phyloP scores from a whole-genome alignment of 768 basidiomycete genomes.

The Leccinellum albellum region DNA sequence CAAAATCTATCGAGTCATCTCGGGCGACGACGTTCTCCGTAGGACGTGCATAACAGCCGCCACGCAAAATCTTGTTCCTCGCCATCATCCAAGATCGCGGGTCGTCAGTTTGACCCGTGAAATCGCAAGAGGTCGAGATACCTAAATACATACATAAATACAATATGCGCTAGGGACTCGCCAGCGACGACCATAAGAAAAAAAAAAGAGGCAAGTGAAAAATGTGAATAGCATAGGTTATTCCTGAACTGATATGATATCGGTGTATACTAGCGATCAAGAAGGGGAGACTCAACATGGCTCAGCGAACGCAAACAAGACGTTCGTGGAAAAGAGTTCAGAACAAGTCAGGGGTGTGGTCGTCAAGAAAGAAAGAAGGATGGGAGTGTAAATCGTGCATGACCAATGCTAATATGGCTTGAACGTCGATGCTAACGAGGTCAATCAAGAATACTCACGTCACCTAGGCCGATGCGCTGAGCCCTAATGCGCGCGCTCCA shows the following conservation, averaged over 20 bases:
- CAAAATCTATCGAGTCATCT: too few relatives aligned
- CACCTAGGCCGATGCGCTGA: conserved; percentile 36
- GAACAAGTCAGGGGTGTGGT: not conserved
- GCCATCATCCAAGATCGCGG: too few relatives aligned
- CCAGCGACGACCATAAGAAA: conserved; percentile 10
- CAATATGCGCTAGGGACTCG: conserved; percentile 13
- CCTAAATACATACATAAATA: not conserved
- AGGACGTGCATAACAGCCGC: too few relatives aligned
- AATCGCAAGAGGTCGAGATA: conserved; percentile 2
- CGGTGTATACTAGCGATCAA: conserved; percentile 7
- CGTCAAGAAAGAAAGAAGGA: not conserved
- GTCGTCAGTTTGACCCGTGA: not conserved
- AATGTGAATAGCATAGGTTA: conserved; percentile 2
- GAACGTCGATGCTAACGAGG: conserved; percentile 11
- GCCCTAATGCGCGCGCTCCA: conserved; percentile 78
- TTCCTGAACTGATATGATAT: conserved; percentile 22
- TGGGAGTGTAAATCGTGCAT: not conserved
- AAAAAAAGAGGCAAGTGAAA: conserved; percentile 17
- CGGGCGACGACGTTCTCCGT: too few relatives aligned
- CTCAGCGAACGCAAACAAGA: not conserved
- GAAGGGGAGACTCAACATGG: not conserved
- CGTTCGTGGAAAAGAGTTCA: not conserved
- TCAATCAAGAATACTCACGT: conserved; percentile 23
- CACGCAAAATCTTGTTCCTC: too few relatives aligned
- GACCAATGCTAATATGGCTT: not conserved